Evolutionary conservation across 352 stramenopile species (phyloP).

Genomic region (Elongisporangium undulatum): DNA sequence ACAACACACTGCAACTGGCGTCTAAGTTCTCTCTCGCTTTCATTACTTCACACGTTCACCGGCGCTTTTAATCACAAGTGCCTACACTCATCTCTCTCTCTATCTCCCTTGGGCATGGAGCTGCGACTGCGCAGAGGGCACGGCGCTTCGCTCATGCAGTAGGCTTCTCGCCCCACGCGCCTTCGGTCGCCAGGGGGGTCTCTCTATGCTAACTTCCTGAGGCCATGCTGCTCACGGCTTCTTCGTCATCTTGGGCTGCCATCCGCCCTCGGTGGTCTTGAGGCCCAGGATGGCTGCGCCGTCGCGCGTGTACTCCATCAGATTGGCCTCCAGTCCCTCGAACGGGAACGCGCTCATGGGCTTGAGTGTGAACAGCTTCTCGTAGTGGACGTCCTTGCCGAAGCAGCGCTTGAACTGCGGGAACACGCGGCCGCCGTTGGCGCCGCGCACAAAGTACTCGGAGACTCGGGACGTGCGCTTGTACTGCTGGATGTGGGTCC

Average conservation of each 20-base stretch:
- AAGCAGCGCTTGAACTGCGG: constrained; percentile 54
- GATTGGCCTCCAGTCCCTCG: constrained; percentile 25
- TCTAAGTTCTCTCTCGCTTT: background rate
- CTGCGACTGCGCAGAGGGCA: no score
- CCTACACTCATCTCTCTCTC: background rate
- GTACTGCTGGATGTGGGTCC: constrained; percentile 52
- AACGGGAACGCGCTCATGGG: constrained; percentile 37
- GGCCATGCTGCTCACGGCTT: background rate
- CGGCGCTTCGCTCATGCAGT: no score
- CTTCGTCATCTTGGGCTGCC: background rate
- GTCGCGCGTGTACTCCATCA: constrained; percentile 39
- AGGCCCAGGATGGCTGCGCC: constrained; percentile 22
- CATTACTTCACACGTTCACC: background rate
- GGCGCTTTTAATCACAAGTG: background rate
- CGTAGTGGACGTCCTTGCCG: constrained; percentile 68
- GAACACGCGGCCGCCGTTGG: constrained; percentile 51
- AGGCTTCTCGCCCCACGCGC: no score
- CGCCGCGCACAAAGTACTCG: constrained; percentile 52
- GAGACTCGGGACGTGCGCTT: constrained; percentile 44
- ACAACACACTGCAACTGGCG: background rate
- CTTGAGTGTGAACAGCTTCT: constrained; percentile 43
- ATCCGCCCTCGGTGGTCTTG: background rate
- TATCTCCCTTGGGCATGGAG: no score
- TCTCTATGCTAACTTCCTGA: background rate
- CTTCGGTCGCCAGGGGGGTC: background rate